Base-by-base conservation (phyloP, 2,329 filamentous ascomycete genomes). In the Diaporthe vaccinii region DNA sequence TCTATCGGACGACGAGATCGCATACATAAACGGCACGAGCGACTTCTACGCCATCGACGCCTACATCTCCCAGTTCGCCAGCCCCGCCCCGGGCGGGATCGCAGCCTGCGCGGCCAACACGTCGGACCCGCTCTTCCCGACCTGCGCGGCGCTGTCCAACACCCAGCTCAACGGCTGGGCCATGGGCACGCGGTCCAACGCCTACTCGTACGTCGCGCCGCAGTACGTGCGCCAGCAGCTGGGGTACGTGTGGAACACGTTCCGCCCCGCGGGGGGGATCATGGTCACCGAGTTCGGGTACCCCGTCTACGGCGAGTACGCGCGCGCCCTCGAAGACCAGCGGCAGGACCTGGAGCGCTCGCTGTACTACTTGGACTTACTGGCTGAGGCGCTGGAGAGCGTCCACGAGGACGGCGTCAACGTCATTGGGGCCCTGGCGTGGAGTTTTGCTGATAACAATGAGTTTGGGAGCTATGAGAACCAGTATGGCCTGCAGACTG, bases 41-140 rank as follows among this genome's bases (percentile, higher is more conserved):
- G 71, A 73, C 49, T 65, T 65, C 44, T 67, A 65, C 46, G 59
- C 71, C 2, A 7, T 73, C 46, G 59, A 73, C 59, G 71, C 59
- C 15, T 67, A 46, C 49, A 65, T 62, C 34, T 67, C 71, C 12
- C 62, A 73, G 10, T 55, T 53, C 7, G 59, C 39, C 28, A 25
- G n/a, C 22, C 36, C 59, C 9, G 34, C 58, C 6, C 61, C 28
- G 20, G 71, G 59, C 8, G 59, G 71, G 1, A 67, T 73, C 46
- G 44, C 51, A 31, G 71, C 49, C 34, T 73, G 71, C 57, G 57
- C 44, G 2, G 31, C 70, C 2, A 62, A 73, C 41, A 12, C 55
- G 51, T 73, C 70, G 20, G 20, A 73, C 70, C 41, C 41, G 5
- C 46, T 51, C 31, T 73, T 59, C 44, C 70, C 70, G n/a, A 39